Base-by-base conservation (phyloP, 106 monocot genomes). In the Iris macrosiphon region DNA sequence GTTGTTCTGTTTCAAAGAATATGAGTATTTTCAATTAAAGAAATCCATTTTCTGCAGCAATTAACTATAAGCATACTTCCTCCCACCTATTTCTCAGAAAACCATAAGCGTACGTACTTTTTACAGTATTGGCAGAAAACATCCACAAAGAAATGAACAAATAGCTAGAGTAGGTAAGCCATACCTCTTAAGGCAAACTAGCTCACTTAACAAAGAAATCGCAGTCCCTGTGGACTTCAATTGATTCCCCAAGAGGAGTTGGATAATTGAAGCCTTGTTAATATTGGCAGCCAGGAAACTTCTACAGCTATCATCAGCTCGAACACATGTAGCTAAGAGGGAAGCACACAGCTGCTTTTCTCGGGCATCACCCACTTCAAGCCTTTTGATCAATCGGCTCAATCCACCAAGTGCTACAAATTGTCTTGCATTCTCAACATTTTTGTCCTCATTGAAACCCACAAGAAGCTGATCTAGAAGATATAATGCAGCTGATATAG, bases 361-460 rank as follows among this genome's bases (percentile, higher is more conserved):
- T 10, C 49, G 61, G 11, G 27, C 63, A 67, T 82, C 73, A 29
- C 85, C 78, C 7, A 32, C 61, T 51, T 92, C 86, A 40, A 92
- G 65, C 51, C 73, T 81, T 57, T 30, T 68, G 14, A 82, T 55
- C 16, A 92, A 60, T 31, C 85, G 52, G 15, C 55, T 51, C 57
- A 82, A 57, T 13, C 91, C 91, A 20, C 91, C 78, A 59, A 81
- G 68, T 2, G 69, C 62, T 60, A 92, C 63, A 19, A 79, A 37
- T 59, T 92, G 81, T 53, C 79, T 92, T 35, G 79, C 85, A 63
- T 92, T 92, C 69, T 85, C 85, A 13, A 69, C 40, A 32, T 86
- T 92, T 72, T 75, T 69, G 49, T 85, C 85, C 17, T 69, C 85
- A 52, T 92, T 82, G 34, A 75, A 92, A 19, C 82, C 85, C 43